Percentiles rank a stretch among this genome's conserved stretches.
phyloP scores from a whole-genome alignment of 2,329 filamentous ascomycete genomes.

The Fusarium longipes region DNA sequence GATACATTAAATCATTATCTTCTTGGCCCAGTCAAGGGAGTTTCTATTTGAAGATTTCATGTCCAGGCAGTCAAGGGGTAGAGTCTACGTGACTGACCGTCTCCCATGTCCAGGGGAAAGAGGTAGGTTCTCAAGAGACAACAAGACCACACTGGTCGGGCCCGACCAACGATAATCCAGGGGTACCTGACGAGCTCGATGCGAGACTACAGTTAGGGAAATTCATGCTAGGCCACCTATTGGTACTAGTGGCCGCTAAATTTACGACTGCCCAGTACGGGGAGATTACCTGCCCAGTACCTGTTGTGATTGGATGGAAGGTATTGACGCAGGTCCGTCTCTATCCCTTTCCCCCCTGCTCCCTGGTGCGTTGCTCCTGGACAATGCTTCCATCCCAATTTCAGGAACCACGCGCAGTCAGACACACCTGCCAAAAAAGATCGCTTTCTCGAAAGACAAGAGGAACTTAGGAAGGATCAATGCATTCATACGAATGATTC shows the following conservation, averaged over 20 bases:
- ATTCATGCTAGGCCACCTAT: slow-evolving; percentile 13
- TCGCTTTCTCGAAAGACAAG: not conserved
- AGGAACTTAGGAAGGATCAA: slow-evolving; percentile 6
- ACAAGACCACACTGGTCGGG: not conserved
- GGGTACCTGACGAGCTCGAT: slow-evolving; percentile 17
- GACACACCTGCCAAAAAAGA: slow-evolving; percentile 29
- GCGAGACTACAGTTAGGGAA: not conserved
- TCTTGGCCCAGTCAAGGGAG: slow-evolving; percentile 15
- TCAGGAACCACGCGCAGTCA: slow-evolving; percentile 6
- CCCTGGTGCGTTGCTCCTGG: slow-evolving; percentile 7
- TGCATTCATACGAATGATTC: not conserved
- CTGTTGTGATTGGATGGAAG: slow-evolving; percentile 14
- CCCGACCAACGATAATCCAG: slow-evolving; percentile 25
- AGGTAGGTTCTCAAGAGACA: not conserved
- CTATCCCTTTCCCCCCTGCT: slow-evolving; percentile 3
- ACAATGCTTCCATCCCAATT: slow-evolving; percentile 16
- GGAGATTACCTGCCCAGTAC: slow-evolving; percentile 27
- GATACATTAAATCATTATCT: slow-evolving; percentile 4
- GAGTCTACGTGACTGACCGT: no score
- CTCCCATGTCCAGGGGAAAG: slow-evolving; percentile 18
- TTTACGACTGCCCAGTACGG: slow-evolving; percentile 11
- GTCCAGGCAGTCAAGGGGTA: slow-evolving; percentile 10
- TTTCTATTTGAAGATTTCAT: slow-evolving; percentile 2
- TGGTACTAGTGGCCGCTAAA: slow-evolving; percentile 11
- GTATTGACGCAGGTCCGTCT: slow-evolving; percentile 14